These are phyloP conservation scores for Hanseniaspora vineae DNA, from an alignment of 805 yeast species.

Conservation along the genomic window DNA sequence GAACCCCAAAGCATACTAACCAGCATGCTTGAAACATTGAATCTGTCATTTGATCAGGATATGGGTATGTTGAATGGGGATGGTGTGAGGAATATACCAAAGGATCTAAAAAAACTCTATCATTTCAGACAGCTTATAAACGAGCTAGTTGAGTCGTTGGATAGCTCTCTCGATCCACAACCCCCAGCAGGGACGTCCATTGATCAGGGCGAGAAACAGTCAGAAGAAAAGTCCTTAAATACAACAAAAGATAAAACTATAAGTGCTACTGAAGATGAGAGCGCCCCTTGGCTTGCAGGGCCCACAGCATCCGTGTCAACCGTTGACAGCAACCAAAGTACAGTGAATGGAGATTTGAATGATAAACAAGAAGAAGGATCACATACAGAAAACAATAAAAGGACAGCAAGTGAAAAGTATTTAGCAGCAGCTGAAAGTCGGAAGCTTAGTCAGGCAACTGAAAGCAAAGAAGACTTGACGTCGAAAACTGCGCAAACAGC, in stretches of 20 bases:
- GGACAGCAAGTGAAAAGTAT: neutral
- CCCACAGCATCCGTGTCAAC: no score
- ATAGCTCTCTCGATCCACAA: slow-evolving; percentile 9
- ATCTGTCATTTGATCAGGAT: slow-evolving; percentile 43
- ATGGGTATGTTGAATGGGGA: slow-evolving; percentile 54
- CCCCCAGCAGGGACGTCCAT: neutral
- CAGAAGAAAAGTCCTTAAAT: no score
- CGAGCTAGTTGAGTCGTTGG: slow-evolving; percentile 13
- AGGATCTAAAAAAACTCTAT: slow-evolving; percentile 25
- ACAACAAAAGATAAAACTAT: no score
- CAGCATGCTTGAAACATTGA: slow-evolving; percentile 38
- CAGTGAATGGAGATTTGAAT: slow-evolving; percentile 7
- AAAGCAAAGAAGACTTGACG: no score
- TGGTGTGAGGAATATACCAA: slow-evolving; percentile 30
- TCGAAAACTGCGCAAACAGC: no score
- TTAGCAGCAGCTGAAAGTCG: neutral
- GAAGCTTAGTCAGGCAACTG: neutral
- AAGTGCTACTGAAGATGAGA: no score
- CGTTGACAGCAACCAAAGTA: no score
- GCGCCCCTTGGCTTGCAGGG: no score
- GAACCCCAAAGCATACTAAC: slow-evolving; percentile 32
- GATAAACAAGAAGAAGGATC: slow-evolving; percentile 3
- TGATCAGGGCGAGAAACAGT: no score
- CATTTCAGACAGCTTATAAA: slow-evolving; percentile 30
- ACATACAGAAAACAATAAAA: neutral